Evolutionary conservation across 1,139 yeast species (phyloP).

Genomic region (Geotrichum candidum): DNA sequence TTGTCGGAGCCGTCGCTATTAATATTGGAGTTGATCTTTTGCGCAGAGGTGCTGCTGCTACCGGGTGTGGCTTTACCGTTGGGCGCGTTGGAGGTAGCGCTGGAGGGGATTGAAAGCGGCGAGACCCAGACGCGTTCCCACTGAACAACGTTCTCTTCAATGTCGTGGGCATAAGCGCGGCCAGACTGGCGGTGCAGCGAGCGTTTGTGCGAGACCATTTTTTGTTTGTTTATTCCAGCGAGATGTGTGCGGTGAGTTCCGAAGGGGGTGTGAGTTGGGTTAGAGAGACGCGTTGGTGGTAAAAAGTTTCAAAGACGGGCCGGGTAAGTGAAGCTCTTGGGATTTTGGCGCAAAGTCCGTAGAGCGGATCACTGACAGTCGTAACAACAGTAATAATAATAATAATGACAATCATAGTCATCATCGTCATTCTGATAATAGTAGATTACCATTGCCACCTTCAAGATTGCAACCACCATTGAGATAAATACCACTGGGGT

Average conservation of each 20-base stretch:
- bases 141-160: conserved; percentile 28
- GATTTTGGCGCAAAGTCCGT: neutral
- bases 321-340: neutral
- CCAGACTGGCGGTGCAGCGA: conserved; percentile 31
- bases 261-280: neutral
- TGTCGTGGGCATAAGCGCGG: conserved; percentile 25
- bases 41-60: neutral
- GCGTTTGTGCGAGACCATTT: conserved; percentile 23
- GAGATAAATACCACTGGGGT: too few species aligned
- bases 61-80: neutral
- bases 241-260: neutral
- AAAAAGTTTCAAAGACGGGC: neutral
- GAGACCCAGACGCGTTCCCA: conserved; percentile 32
- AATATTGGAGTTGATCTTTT: neutral
- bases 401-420: too few species aligned
- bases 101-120: conserved; percentile 16
- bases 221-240: neutral
- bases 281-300: neutral
- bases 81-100: neutral
- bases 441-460: too few species aligned
- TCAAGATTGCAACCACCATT: too few species aligned
- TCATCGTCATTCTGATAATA: too few species aligned
- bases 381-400: too few species aligned
- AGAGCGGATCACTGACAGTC: too few species aligned
- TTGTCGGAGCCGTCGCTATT: neutral